Evolutionary conservation across 202 grass and related monocot species (phyloP).

Genomic region (Elaeis oleifera): DNA sequence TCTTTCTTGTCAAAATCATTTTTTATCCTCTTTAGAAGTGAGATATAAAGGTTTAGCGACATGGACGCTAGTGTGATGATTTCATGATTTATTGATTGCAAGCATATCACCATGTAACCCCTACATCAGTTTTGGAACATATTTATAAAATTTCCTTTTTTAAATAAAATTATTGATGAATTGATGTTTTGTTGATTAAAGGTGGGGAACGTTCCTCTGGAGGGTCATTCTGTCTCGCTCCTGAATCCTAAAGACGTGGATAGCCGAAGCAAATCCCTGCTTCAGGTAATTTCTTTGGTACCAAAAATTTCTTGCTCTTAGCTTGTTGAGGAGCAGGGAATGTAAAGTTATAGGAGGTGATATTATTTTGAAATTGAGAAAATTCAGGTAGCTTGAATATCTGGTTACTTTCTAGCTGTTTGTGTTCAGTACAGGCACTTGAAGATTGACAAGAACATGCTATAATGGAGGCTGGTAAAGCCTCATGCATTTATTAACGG

Average conservation of each 20-base stretch:
- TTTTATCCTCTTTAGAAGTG: not conserved
- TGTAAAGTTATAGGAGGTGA: no score
- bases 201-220: conserved; percentile 11
- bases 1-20: not conserved
- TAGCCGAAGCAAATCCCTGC: conserved; percentile 40
- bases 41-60: not conserved
- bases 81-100: no score
- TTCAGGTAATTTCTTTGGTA: conserved; percentile 39
- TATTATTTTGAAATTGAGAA: no score
- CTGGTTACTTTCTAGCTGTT: no score
- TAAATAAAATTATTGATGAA: not conserved
- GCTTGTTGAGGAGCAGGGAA: not conserved
- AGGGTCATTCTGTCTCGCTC: conserved; percentile 33
- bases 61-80: no score
- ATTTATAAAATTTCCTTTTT: not conserved
- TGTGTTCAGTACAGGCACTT: no score
- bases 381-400: no score
- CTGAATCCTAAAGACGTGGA: conserved; percentile 53
- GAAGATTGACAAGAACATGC: no score
- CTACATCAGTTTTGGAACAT: not conserved
- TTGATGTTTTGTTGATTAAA: conserved; percentile 13
- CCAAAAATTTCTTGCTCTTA: not conserved
- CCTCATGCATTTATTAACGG: no score
- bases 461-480: no score
- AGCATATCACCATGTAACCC: no score